phyloP scores from a whole-genome alignment of 2,329 filamentous ascomycete genomes.

The Fusarium sp. region DNA sequence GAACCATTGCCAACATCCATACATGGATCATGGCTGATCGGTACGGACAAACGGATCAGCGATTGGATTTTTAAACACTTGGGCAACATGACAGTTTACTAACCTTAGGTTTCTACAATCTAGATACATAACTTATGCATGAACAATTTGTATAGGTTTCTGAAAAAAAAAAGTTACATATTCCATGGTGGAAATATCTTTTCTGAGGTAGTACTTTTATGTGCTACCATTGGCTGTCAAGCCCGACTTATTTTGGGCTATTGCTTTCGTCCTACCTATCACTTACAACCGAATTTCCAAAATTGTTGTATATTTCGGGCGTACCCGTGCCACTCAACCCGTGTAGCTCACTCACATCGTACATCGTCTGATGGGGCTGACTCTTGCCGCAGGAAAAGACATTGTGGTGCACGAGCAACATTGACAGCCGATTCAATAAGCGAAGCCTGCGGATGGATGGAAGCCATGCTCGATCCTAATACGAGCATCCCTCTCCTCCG shows the following conservation, averaged over 20 bases:
- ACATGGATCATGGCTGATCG: neutral
- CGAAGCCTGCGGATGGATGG: constrained; percentile 35
- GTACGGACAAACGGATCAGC: neutral
- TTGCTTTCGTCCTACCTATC: constrained; percentile 19
- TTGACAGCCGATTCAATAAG: constrained; percentile 35
- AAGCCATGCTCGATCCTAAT: constrained; percentile 14
- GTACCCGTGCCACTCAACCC: constrained; percentile 18
- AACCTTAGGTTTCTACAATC: neutral
- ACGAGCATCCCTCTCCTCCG: constrained; percentile 21
- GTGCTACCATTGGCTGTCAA: neutral
- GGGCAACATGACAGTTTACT: neutral
- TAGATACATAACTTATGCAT: neutral
- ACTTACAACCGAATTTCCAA: constrained; percentile 11
- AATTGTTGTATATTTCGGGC: constrained; percentile 2
- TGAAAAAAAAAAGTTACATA: neutral
- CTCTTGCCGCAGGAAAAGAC: constrained; percentile 35
- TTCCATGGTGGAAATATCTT: neutral
- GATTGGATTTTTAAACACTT: neutral
- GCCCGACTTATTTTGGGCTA: constrained; percentile 24
- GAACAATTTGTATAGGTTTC: neutral
- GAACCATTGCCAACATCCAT: neutral
- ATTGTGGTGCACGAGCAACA: constrained; percentile 20
- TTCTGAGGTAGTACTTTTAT: neutral
- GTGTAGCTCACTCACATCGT: constrained; percentile 24
- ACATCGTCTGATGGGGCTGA: constrained; percentile 34